A percentile compares a stretch with the other conserved stretches of the same genome.
Conservation (phyloP, 495 filamentous ascomycete genomes). For the Xeromyces bisporus region DNA sequence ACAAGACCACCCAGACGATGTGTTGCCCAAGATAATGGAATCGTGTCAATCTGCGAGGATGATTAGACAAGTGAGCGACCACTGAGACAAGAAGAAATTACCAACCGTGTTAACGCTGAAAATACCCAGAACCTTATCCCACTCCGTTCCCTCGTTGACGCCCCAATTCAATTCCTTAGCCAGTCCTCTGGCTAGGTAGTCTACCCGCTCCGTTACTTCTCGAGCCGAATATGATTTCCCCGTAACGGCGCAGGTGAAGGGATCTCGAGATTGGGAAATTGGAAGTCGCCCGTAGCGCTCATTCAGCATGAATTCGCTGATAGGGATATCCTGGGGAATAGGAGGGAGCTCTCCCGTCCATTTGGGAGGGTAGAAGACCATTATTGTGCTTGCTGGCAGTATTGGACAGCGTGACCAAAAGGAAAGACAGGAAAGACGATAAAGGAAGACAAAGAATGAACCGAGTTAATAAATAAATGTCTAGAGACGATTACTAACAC, state of each 20-base stretch:
- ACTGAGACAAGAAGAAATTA: conserved; percentile 1
- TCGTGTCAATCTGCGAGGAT: conserved; percentile 51
- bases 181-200: conserved; percentile 52
- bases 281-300: conserved; percentile 55
- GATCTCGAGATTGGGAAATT: conserved; percentile 44
- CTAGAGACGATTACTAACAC: too few relatives aligned
- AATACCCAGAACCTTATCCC: conserved; percentile 68
- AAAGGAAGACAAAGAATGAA: too few relatives aligned
- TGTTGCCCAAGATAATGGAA: conserved; percentile 58
- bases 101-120: conserved; percentile 70
- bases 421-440: too few relatives aligned
- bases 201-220: conserved; percentile 50
- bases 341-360: conserved; percentile 53
- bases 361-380: conserved; percentile 64
- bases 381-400: too few relatives aligned
- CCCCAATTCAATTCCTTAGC: conserved; percentile 59
- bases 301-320: conserved; percentile 65
- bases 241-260: conserved; percentile 68
- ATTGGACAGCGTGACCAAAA: too few relatives aligned
- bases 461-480: too few relatives aligned
- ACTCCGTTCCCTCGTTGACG: conserved; percentile 59
- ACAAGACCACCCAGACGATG: conserved; percentile 62
- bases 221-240: conserved; percentile 51
- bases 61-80: background rate
- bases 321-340: conserved; percentile 56